Evolutionary conservation across 108 stramenopile species (phyloP), one percentile per base, ranked within the genome.

Genomic region (Discostella pseudostelligera): DNA sequence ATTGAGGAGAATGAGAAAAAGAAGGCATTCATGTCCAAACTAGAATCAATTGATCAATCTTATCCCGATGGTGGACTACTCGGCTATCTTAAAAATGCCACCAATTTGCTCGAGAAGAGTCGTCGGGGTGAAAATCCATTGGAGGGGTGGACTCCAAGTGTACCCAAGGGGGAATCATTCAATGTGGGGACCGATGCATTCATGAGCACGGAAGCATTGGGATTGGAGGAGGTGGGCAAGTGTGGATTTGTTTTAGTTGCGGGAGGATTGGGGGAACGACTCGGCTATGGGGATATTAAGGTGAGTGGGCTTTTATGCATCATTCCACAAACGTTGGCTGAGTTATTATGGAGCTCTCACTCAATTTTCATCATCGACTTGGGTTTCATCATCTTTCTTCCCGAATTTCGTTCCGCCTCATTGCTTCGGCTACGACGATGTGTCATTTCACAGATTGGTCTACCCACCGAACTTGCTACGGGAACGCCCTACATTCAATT

Each of bases 231-330:
- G 48, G 75, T 90, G 12, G 80, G 85, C 13, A 79, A 76, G 28
- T 73, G 80, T 64, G 92, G 88, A 13, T 96, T 96, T 78, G 89
- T 96, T 24, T 71, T 96, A 39, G 94, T 96, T 3, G 92, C 94
- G 26, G 99, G 99, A 17, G 99, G 98, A 16, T 79, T 99, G 26
- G 99, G 99, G 17, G 99, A 99, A 72, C 84, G 99, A 22, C 76
- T 99, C 24, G 99, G 97, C 19, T 98, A 98, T 84, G 76, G 74
- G 54, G 96, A 90, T 43, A 94, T 97, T 70, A 99, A 98, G 89
- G 82, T 97, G 78, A 69, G 83, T 45, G 19, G 36, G 49, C 24
- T 36, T 13, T 54, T 10, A 17, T 12, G 13, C 14, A 5, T 19
- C 11, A 37, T 25, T 19, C 7, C 3, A 22, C 4, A 17, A 11